Percentiles rank a stretch among this genome's conserved stretches.
Evolutionary conservation across 2,329 filamentous ascomycete species (phyloP).

Genomic region (Diaporthe longicolla): DNA sequence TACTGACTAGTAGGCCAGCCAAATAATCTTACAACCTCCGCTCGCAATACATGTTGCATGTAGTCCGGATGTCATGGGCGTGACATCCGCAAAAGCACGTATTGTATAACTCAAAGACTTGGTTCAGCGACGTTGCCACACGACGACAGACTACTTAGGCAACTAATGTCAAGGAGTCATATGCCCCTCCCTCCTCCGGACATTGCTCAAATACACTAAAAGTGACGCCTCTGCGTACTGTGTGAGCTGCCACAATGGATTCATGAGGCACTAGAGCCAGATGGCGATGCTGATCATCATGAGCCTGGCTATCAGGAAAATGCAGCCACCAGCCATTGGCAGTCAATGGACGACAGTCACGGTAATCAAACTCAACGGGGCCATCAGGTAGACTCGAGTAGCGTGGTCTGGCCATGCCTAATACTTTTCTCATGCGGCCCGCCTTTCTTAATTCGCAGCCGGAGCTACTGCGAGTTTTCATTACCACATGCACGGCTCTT

Average conservation of each 20-base stretch:
- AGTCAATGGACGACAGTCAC: neutral
- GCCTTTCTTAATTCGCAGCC: neutral
- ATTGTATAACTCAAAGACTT: neutral
- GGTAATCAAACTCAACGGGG: neutral
- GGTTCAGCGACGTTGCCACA: neutral
- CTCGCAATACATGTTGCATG: neutral
- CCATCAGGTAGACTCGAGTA: neutral
- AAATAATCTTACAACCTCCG: neutral
- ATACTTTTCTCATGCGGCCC: neutral
- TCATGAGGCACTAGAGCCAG: neutral
- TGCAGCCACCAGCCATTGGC: slow-evolving; percentile 6
- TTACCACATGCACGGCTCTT: neutral
- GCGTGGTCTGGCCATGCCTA: neutral
- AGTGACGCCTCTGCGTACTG: neutral
- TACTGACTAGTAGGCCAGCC: neutral
- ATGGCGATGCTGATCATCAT: neutral
- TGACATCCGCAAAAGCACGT: neutral
- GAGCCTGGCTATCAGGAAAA: neutral
- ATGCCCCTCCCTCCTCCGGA: neutral
- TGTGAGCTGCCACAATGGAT: neutral
- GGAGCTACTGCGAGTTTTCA: slow-evolving; percentile 1
- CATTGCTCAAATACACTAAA: neutral
- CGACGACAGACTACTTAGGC: neutral
- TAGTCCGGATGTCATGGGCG: neutral
- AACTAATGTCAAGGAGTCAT: neutral